Base-by-base conservation (phyloP, 2,329 filamentous ascomycete species). In the Penicillium italicum region DNA sequence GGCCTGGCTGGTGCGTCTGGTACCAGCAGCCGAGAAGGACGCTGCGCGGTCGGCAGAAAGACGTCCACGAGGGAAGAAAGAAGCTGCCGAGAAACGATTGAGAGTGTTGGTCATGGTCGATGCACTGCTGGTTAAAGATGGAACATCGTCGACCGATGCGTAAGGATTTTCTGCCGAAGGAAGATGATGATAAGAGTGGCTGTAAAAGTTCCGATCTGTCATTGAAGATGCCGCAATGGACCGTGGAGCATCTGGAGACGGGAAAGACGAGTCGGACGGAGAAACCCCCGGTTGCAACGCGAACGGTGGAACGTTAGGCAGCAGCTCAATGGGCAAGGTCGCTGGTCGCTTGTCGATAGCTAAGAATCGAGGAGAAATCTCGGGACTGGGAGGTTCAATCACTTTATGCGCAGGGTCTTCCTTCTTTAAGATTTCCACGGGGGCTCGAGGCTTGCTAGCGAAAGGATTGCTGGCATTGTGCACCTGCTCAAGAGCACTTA, bases 41-140 rank as follows among this genome's bases (percentile, higher is more conserved):
- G 71, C 69, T 7, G 76, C 72, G 28, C 77, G 73, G 55, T 80
- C 77, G 1, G 73, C 73, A 6, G 75, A 76, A 8, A 74, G 66
- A 38, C 74, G 73, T 24, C 69, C 71, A 42, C 73, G 72, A 36
- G 69, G 67, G 54, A 75, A 72, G 54, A 77, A 75, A 20, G 70
- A 75, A 26, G 72, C 72, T 16, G 53, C 53, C 8, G 77, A 79
- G 30, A 79, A 70, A 26, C 77, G 74, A 33, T 74, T 69, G 20
- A 76, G 52, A 24, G 72, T 73, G 47, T 75, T 77, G 26, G 76
- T 76, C 66, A 72, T 74, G 10, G 76, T 79, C 1, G 78, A 80
- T 38, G 76, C 72, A 61, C 77, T 79, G 62, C 78, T 79, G 26
- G 75, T 79, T 31, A 80, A 66, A 26, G 78, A 80, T 16, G 78